Base-by-base conservation (phyloP, 2,329 filamentous ascomycete genomes). In the Madurella fahalii region DNA sequence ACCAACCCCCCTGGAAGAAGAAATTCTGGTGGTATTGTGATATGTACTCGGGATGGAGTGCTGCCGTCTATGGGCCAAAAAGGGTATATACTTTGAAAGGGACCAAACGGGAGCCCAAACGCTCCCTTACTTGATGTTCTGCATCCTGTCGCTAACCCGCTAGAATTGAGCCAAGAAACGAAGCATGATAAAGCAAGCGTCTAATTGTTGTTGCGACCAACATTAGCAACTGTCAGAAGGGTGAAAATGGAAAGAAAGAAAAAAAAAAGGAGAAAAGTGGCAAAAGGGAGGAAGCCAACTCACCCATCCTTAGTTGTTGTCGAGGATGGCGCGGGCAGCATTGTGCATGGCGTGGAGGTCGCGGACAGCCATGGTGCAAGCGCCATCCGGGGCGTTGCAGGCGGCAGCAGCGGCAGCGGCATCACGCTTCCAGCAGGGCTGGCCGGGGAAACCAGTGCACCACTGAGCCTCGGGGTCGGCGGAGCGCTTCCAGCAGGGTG, bases 351-450 rank as follows among this genome's bases (percentile, higher is more conserved):
- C 66, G 54, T 67, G 58, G 41, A 71, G 63, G 61, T 71, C 69
- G 43, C 74, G 70, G 62, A 69, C 69, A 54, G 71, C 73, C 58
- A 68, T 59, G 59, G 64, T 60, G 64, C 69, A 71, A 40, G 56
- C 57, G 18, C 68, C 68, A 25, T 56, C 59, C 61, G 65, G 64
- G 47, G 56, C 59, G 60, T 70, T 59, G 67, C 69, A 71, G 60
- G 63, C 18, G 67, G 71, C 61, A 57, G 66, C 71, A 18, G 61
- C 61, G 2, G 55, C 54, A 16, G 69, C 64, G 47, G 67, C 71
- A 63, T 71, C 64, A 37, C 61, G 58, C 58, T 58, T 60, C 58
- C 54, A 61, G 71, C 77, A 79, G 20, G 68, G 59, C 60, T 72
- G 65, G 54, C 76, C 75, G 30, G 63, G 61, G 41, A 64, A 57